These are phyloP conservation scores for Hymenoscyphus repandus DNA, from an alignment of 2,329 filamentous ascomycete genomes.

Conservation along the genomic window DNA sequence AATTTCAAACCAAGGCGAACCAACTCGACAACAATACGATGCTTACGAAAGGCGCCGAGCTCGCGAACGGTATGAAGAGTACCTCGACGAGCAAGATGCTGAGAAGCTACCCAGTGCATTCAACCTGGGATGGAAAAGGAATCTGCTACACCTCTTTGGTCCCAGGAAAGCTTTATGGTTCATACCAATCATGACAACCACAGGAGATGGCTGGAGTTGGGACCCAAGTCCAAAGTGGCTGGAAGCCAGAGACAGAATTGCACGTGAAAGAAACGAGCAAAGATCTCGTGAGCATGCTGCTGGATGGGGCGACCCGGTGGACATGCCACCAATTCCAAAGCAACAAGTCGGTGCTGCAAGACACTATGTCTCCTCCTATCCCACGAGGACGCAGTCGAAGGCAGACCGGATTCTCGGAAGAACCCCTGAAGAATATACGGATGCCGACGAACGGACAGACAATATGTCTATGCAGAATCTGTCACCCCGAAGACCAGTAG, in stretches of 20 bases:
- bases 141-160: constrained; percentile 79
- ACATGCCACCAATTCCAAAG: constrained; percentile 10
- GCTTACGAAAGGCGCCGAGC: constrained; percentile 59
- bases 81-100: constrained; percentile 85
- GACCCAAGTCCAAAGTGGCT: constrained; percentile 78
- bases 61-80: constrained; percentile 65
- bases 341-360: constrained; percentile 23
- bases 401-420: constrained; percentile 32
- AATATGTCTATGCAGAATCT: constrained; percentile 28
- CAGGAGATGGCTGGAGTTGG: constrained; percentile 92
- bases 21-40: constrained; percentile 35
- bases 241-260: constrained; percentile 61
- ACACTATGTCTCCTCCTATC: constrained; percentile 26
- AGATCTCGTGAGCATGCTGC: constrained; percentile 58
- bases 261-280: constrained; percentile 52
- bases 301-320: constrained; percentile 53
- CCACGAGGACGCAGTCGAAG: constrained; percentile 26
- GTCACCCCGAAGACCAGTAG: constrained; percentile 16
- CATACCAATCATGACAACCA: constrained; percentile 77
- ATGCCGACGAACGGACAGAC: constrained; percentile 16
- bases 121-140: constrained; percentile 77
- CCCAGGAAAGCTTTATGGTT: constrained; percentile 67
- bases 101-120: constrained; percentile 89
- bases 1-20: constrained; percentile 12
- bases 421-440: constrained; percentile 25